Base-by-base conservation (phyloP, 2,329 filamentous ascomycete genomes). In the Stachybotrys elegans region DNA sequence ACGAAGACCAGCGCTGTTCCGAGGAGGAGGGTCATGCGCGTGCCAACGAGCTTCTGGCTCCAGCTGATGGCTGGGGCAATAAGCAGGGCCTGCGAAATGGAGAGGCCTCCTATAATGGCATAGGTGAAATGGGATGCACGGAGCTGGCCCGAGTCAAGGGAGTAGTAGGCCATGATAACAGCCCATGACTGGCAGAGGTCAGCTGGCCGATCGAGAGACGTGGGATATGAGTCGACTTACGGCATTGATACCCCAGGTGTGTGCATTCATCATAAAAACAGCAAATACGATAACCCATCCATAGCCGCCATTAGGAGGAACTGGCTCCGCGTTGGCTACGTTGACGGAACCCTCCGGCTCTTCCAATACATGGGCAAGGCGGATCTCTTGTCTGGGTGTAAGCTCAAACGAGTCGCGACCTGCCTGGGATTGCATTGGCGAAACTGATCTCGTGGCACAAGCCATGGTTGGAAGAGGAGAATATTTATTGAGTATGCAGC, bases 131-230 rank as follows among this genome's bases (percentile, higher is more conserved):
- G 37, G 11, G 37, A 40, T 23, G 37, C 37, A 2, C 14, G n/a
- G 37, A 40, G 37, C 22, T 25, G 37, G n/a, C 11, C 27, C 21
- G 19, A 16, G 37, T 40, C 3, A 6, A 40, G 22, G 14, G 81
- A 69, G 55, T 80, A 83, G 54, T 75, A 63, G 0, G 73, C 72
- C 17, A 82, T 69, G 56, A 78, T 81, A 42, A 82, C 71, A 16
- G 71, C 76, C 53, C 62, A 81, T 3, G 70, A 68, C 57, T 61
- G 41, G 11, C 14, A 21, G 22, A 9, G n/a, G 35, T 38, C 17
- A 5, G 37, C 20, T 23, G 21, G n/a, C 19, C 19, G n/a, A 16
- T n/a, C 22, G 8, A 14, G 14, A 42, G 16, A 42, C 34, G 22
- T 3, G 20, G 19, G 13, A 13, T 20, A n/a, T 6, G 9, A 13